Percentiles rank a stretch among this genome's conserved stretches.
These are phyloP conservation scores for Ilyonectria robusta DNA, from an alignment of 2,329 filamentous ascomycete genomes.

Conservation along the genomic window DNA sequence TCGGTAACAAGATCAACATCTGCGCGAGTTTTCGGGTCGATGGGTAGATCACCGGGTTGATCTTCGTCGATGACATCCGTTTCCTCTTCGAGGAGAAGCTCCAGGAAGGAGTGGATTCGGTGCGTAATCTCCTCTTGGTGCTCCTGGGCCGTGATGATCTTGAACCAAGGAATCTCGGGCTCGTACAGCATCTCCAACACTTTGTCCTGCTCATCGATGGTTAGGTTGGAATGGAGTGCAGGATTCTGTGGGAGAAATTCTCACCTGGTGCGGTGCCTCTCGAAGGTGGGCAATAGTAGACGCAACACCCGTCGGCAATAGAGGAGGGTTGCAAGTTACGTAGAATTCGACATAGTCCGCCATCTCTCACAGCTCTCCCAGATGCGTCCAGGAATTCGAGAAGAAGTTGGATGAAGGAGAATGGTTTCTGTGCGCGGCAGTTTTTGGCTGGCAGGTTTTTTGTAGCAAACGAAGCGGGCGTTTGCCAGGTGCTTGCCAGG, in stretches of 20 bases:
- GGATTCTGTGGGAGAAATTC: neutral
- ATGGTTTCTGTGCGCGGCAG: neutral
- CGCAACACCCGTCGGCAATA: conserved; percentile 50
- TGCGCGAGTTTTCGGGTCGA: neutral
- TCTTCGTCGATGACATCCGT: conserved; percentile 28
- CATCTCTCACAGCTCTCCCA: conserved; percentile 25
- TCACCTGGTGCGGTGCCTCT: conserved; percentile 31
- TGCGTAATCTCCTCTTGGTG: conserved; percentile 32
- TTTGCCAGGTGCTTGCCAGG: conserved; percentile 13
- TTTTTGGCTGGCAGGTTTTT: neutral
- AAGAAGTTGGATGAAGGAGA: neutral
- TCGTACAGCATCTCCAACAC: conserved; percentile 55
- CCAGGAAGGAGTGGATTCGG: conserved; percentile 42
- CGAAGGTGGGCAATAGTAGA: conserved; percentile 38
- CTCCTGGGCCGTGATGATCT: conserved; percentile 42
- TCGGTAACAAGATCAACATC: conserved; percentile 41
- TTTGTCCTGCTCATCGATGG: conserved; percentile 13
- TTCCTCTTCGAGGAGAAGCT: conserved; percentile 39
- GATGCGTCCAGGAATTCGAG: neutral
- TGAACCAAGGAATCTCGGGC: conserved; percentile 54
- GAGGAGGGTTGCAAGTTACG: conserved; percentile 52
- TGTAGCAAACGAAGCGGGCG: neutral
- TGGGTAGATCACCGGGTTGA: neutral
- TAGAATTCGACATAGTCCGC: conserved; percentile 50
- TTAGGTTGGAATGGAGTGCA: neutral